These are phyloP conservation scores for Boletus pseudo-olivaceus DNA, from an alignment of 768 basidiomycete species.

Conservation along the genomic window DNA sequence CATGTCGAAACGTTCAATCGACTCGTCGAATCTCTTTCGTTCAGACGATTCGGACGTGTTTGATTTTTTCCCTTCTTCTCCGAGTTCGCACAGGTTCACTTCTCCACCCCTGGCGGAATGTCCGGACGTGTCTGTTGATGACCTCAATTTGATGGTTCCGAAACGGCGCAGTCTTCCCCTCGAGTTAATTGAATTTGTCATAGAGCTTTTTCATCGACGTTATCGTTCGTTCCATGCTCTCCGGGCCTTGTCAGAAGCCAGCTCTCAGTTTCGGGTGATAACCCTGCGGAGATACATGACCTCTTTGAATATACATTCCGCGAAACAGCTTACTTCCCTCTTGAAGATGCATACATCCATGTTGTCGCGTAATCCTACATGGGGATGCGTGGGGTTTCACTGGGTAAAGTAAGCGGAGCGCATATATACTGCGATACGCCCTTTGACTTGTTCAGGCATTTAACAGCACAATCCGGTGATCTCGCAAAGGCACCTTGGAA, in stretches of 20 bases:
- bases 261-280: slow-evolving; percentile 40
- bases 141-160: not conserved
- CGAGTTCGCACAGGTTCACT: slow-evolving; percentile 21
- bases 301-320: slow-evolving; percentile 17
- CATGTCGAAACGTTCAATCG: slow-evolving; percentile 13
- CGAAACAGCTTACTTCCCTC: slow-evolving; percentile 26
- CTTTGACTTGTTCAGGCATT: slow-evolving; percentile 15
- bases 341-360: slow-evolving; percentile 32
- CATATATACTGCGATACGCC: slow-evolving; percentile 14
- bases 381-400: slow-evolving; percentile 30
- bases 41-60: slow-evolving; percentile 16
- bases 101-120: slow-evolving; percentile 18
- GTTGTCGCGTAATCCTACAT: slow-evolving; percentile 16
- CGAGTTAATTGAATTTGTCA: slow-evolving; percentile 33
- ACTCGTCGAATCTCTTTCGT: not conserved
- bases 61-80: slow-evolving; percentile 14
- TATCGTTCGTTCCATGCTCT: slow-evolving; percentile 34
- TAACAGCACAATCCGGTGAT: slow-evolving; percentile 16
- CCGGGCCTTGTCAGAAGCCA: slow-evolving; percentile 39
- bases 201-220: slow-evolving; percentile 18
- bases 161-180: slow-evolving; percentile 23
- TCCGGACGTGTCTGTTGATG: not conserved
- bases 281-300: slow-evolving; percentile 37
- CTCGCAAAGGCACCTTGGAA: slow-evolving; percentile 25
- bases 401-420: slow-evolving; percentile 46